These are phyloP conservation scores for Coprinopsis sp. DNA, from an alignment of 768 basidiomycete species.

Conservation along the genomic window DNA sequence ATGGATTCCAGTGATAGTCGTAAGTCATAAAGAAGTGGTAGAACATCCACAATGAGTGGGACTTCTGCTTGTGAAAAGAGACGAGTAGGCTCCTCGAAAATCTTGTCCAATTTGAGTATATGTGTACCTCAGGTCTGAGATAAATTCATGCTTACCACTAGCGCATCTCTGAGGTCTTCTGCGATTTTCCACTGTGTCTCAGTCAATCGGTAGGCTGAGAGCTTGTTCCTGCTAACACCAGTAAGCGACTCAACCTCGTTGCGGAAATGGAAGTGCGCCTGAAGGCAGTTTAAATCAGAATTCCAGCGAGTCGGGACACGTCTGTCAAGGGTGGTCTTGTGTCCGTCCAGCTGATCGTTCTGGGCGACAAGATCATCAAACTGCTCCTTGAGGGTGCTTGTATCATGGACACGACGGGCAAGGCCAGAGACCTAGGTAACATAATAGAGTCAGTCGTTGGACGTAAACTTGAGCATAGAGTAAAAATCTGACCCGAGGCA, in stretches of 20 bases:
- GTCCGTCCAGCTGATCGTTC: constrained; percentile 2
- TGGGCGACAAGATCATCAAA: constrained; percentile 18
- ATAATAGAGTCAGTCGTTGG: no score
- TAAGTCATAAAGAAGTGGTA: constrained; percentile 15
- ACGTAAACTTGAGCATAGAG: no score
- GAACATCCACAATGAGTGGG: constrained; percentile 16
- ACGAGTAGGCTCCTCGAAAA: constrained; percentile 18
- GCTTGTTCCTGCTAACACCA: constrained; percentile 1
- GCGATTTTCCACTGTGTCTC: constrained; percentile 7
- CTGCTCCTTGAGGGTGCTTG: constrained; percentile 14
- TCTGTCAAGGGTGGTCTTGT: constrained; percentile 14
- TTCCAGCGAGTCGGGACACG: constrained; percentile 24
- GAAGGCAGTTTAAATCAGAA: constrained; percentile 20
- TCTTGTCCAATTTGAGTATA: constrained; percentile 11
- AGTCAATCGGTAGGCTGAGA: constrained; percentile 15
- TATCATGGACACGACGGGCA: constrained; percentile 21
- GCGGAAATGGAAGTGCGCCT: constrained; percentile 18
- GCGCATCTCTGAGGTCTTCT: constrained; percentile 16
- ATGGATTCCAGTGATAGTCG: constrained; percentile 7
- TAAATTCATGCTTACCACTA: constrained; percentile 10
- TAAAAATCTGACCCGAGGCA: constrained; percentile 16
- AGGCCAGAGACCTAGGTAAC: constrained; percentile 28
- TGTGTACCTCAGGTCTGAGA: not conserved
- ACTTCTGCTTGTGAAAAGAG: constrained; percentile 19
- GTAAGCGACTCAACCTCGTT: constrained; percentile 16